These are phyloP conservation scores for Yarrowia osloensis DNA, from an alignment of 805 yeast genomes.

Conservation along the genomic window DNA sequence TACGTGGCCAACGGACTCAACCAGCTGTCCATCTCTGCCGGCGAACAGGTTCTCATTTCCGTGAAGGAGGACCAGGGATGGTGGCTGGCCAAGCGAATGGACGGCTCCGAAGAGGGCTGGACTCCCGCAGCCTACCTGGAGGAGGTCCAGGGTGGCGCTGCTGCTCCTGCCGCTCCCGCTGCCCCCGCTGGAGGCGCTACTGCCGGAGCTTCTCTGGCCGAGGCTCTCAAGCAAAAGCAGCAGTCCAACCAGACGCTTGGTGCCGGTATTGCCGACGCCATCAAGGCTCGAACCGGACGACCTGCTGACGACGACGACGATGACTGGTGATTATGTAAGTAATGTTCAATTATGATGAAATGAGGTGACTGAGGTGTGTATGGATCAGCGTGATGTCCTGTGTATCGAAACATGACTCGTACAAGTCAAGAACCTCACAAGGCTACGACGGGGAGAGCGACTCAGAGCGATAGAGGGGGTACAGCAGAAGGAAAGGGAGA, in stretches of 20 bases:
- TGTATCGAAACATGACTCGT: too few species aligned
- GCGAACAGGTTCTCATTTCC: slow-evolving; percentile 69
- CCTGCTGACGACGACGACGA: slow-evolving; percentile 63
- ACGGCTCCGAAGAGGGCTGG: slow-evolving; percentile 89
- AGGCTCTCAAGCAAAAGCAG: slow-evolving; percentile 64
- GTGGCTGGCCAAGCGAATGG: slow-evolving; percentile 83
- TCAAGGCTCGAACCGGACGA: slow-evolving; percentile 71
- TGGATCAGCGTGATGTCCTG: too few species aligned
- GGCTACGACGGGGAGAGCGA: too few species aligned
- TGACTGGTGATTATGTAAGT: slow-evolving; percentile 38
- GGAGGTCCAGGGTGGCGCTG: slow-evolving; percentile 34
- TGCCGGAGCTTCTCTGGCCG: slow-evolving; percentile 62
- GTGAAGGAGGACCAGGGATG: slow-evolving; percentile 85
- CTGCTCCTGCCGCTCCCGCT: slow-evolving; percentile 39
- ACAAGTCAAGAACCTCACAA: too few species aligned
- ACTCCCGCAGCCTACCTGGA: slow-evolving; percentile 91
- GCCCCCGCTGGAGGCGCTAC: slow-evolving; percentile 38
- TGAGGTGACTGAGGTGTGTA: neutral
- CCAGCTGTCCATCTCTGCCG: slow-evolving; percentile 74
- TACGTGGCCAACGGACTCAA: slow-evolving; percentile 87
- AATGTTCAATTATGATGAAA: neutral
- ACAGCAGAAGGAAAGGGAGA: too few species aligned
- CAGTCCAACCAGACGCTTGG: slow-evolving; percentile 64
- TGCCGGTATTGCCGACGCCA: slow-evolving; percentile 86
- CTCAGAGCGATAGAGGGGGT: too few species aligned